Evolutionary conservation across 2,329 filamentous ascomycete genomes (phyloP).

Genomic region (Diaporthe helianthi): DNA sequence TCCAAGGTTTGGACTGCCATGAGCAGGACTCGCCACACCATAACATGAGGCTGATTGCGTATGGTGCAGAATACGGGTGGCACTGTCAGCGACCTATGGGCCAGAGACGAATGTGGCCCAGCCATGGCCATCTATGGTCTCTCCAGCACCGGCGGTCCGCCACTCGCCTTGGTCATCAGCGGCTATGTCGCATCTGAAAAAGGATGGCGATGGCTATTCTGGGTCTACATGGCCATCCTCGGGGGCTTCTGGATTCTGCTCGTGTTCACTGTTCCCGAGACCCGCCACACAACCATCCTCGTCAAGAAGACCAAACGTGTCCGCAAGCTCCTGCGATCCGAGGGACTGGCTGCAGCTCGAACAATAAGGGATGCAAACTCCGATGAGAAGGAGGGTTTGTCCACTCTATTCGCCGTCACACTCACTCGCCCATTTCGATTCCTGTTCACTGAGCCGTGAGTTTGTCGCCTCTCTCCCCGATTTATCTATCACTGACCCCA

Average conservation of each 20-base stretch:
- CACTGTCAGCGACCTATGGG: constrained; percentile 27
- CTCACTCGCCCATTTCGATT: constrained; percentile 20
- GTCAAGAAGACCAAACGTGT: constrained; percentile 26
- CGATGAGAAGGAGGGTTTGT: constrained; percentile 16
- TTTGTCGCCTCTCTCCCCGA: not conserved
- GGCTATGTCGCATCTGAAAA: not conserved
- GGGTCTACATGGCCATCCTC: constrained; percentile 27
- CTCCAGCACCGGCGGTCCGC: constrained; percentile 26
- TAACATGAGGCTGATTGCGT: not conserved
- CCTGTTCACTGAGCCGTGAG: constrained; percentile 28
- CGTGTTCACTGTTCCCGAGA: constrained; percentile 20
- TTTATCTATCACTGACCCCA: not conserved
- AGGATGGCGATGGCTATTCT: constrained; percentile 30
- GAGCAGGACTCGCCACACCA: too few relatives aligned
- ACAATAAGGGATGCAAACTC: constrained; percentile 3
- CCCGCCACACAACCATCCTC: constrained; percentile 25
- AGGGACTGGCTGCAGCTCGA: constrained; percentile 10
- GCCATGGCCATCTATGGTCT: constrained; percentile 30
- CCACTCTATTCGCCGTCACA: constrained; percentile 4
- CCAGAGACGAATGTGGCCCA: constrained; percentile 21
- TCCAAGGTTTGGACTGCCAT: too few relatives aligned
- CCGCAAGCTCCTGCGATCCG: constrained; percentile 8
- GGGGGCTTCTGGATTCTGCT: constrained; percentile 22
- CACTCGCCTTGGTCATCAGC: constrained; percentile 23
- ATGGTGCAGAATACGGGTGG: constrained; percentile 6